Conservation (phyloP, 768 basidiomycete genomes). For the Albatrellus ellisii region DNA sequence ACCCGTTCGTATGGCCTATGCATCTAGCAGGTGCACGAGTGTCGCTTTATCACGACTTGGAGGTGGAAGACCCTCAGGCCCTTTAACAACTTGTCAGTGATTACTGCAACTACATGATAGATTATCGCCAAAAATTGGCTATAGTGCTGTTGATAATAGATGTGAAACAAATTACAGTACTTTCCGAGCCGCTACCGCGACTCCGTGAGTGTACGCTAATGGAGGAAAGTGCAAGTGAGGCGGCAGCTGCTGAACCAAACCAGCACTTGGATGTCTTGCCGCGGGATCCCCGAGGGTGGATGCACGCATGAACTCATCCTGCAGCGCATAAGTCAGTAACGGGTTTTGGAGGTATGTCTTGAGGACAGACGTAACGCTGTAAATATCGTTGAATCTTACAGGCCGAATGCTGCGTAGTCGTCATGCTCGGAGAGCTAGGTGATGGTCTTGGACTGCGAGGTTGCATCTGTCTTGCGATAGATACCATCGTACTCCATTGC, state of each 20-base stretch:
- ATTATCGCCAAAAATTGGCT: too few relatives aligned
- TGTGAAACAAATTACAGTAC: too few relatives aligned
- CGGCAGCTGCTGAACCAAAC: conserved; percentile 68
- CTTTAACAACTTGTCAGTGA: too few relatives aligned
- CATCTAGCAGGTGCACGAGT: too few relatives aligned
- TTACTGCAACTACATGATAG: too few relatives aligned
- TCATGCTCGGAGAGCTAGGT: conserved; percentile 91
- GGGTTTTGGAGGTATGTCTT: conserved; percentile 95
- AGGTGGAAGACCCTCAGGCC: too few relatives aligned
- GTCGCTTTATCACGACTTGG: too few relatives aligned
- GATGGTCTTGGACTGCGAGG: conserved; percentile 83
- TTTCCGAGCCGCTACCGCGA: too few relatives aligned
- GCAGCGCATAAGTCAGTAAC: conserved; percentile 79
- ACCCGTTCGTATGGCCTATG: too few relatives aligned
- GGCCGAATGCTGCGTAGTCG: conserved; percentile 80
- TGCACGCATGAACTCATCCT: conserved; percentile 79
- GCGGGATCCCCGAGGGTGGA: conserved; percentile 52
- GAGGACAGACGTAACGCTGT: conserved; percentile 90
- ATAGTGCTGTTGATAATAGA: too few relatives aligned
- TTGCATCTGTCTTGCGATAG: conserved; percentile 95
- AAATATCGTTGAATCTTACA: conserved; percentile 97
- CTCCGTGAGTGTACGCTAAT: too few relatives aligned
- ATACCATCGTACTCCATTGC: conserved; percentile 96
- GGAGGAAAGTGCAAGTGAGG: too few relatives aligned
- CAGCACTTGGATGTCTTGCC: conserved; percentile 47